A percentile compares a stretch with the other conserved stretches of the same genome.
These are phyloP conservation scores for Aureobasidium musti DNA, from an alignment of 2,329 filamentous ascomycete species.

Conservation along the genomic window DNA sequence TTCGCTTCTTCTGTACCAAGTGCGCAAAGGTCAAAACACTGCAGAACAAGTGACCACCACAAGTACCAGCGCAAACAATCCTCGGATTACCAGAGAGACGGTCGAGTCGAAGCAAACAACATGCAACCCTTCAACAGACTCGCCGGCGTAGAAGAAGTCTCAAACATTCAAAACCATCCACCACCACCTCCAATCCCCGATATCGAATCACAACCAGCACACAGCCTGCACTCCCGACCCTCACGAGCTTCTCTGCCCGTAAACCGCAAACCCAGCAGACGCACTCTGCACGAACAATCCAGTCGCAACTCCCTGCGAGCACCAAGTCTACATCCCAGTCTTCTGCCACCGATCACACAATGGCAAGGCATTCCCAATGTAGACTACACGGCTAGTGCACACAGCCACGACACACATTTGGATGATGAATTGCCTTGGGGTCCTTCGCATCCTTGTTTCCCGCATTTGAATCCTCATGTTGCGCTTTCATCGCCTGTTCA, in stretches of 20 bases:
- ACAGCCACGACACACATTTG: conserved; percentile 57
- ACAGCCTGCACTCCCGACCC: conserved; percentile 32
- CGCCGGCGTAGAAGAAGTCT: conserved; percentile 40
- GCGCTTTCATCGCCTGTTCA: conserved; percentile 74
- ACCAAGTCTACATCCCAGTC: conserved; percentile 7
- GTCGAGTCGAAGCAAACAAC: not conserved
- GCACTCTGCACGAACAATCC: conserved; percentile 37
- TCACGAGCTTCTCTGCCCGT: conserved; percentile 41
- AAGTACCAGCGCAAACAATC: not conserved
- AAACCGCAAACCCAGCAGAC: conserved; percentile 39
- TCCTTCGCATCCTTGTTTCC: conserved; percentile 89
- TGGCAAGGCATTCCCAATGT: conserved; percentile 7
- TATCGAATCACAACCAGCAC: conserved; percentile 32
- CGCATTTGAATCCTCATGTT: conserved; percentile 90
- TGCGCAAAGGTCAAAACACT: not conserved
- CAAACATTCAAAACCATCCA: conserved; percentile 33
- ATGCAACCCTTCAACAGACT: conserved; percentile 43
- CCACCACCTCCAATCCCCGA: conserved; percentile 36
- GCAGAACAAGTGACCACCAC: too few species aligned
- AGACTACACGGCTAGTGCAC: conserved; percentile 25
- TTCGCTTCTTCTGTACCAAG: not conserved
- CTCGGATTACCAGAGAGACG: not conserved
- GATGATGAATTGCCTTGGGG: conserved; percentile 80
- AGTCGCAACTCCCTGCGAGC: conserved; percentile 37
- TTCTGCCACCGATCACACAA: not conserved